These are phyloP conservation scores for Margaritispora aquatica DNA, from an alignment of 495 filamentous ascomycete species.

Conservation along the genomic window DNA sequence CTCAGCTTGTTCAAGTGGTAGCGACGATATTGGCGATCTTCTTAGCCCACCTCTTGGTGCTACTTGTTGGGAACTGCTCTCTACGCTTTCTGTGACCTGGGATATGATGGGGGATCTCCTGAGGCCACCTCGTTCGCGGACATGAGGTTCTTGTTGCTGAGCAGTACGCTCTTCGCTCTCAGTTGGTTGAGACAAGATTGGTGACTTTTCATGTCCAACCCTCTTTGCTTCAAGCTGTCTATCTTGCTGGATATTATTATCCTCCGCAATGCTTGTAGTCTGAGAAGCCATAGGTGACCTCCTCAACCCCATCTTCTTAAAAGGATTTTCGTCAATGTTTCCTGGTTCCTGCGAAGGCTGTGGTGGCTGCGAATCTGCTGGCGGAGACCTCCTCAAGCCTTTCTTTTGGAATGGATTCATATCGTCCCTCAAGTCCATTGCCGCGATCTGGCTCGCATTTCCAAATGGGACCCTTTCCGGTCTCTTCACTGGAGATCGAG, in stretches of 20 bases:
- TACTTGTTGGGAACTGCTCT: neutral
- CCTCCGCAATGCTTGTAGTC: neutral
- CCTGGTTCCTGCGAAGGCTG: neutral
- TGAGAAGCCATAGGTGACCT: constrained; percentile 14
- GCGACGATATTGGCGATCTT: constrained; percentile 13
- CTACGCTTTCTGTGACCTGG: neutral
- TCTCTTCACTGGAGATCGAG: constrained; percentile 16
- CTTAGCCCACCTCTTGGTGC: constrained; percentile 9
- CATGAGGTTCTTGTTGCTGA: neutral
- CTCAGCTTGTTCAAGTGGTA: neutral
- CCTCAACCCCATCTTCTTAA: constrained; percentile 15
- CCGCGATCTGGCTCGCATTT: neutral
- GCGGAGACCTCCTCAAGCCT: constrained; percentile 18
- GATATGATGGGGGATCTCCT: neutral
- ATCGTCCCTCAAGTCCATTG: constrained; percentile 5
- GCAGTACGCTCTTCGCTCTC: neutral
- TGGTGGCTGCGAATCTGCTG: neutral
- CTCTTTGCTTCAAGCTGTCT: neutral
- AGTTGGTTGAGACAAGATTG: constrained; percentile 5
- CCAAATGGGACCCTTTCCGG: neutral
- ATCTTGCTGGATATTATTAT: neutral
- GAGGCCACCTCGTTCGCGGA: neutral
- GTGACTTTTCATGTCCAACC: constrained; percentile 13
- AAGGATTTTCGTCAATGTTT: constrained; percentile 6
- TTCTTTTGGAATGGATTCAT: constrained; percentile 22